Evolutionary conservation across 345 rosid species (phyloP).

Genomic region (Rhodamnia rubescens): DNA sequence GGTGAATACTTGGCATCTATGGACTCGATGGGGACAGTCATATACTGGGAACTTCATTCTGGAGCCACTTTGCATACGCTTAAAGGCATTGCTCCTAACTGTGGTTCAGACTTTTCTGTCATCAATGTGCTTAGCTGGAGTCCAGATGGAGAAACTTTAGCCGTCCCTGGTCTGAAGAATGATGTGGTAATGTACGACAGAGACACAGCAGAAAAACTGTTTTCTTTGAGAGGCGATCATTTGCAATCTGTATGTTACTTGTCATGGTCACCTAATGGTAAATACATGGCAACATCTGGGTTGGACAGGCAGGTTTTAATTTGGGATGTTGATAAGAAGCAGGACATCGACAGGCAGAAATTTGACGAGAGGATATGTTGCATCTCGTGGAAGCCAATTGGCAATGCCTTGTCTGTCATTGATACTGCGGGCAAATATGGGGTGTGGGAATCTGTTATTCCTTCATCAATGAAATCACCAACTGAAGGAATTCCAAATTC

Average conservation of each 20-base stretch:
- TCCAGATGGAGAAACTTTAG: conserved; percentile 83
- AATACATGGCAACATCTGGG: conserved; percentile 84
- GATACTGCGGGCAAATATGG: conserved; percentile 77
- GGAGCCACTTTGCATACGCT: conserved; percentile 54
- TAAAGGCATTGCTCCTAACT: conserved; percentile 54
- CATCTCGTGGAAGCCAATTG: conserved; percentile 89
- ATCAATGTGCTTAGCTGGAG: conserved; percentile 78
- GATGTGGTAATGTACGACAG: conserved; percentile 91
- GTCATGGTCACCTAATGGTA: conserved; percentile 93
- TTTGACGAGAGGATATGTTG: conserved; percentile 66
- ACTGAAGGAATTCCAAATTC: conserved; percentile 59
- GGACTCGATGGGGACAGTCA: conserved; percentile 75
- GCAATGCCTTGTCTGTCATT: conserved; percentile 80
- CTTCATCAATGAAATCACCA: conserved; percentile 86
- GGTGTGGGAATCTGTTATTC: conserved; percentile 83
- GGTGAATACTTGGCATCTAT: conserved; percentile 75
- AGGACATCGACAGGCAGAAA: conserved; percentile 79
- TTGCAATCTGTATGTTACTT: conserved; percentile 53
- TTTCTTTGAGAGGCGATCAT: conserved; percentile 77
- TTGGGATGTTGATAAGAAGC: conserved; percentile 80
- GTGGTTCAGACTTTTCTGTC: conserved; percentile 44
- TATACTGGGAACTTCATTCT: conserved; percentile 81
- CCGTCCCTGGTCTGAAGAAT: conserved; percentile 78
- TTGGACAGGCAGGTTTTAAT: conserved; percentile 78
- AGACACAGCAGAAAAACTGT: conserved; percentile 83